Evolutionary conservation across 106 monocot species (phyloP).

Genomic region (Agapanthus africanus): DNA sequence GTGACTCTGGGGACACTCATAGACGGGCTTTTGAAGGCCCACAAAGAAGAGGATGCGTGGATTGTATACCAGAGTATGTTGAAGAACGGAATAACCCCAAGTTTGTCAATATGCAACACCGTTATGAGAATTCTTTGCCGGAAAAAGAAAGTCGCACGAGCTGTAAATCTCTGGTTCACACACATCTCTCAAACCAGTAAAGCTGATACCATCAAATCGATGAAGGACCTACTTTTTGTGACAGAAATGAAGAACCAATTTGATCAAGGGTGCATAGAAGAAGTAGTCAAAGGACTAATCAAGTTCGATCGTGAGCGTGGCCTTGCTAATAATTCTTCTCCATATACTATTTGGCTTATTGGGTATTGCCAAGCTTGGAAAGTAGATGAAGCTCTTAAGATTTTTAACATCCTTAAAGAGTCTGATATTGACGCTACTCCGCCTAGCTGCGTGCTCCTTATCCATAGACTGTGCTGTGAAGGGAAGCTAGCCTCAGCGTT

Average conservation of each 20-base stretch:
- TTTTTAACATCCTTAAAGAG: constrained; percentile 44
- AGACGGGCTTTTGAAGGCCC: constrained; percentile 33
- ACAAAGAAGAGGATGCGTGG: constrained; percentile 32
- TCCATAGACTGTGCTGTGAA: constrained; percentile 40
- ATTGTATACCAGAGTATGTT: constrained; percentile 46
- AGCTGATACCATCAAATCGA: constrained; percentile 19
- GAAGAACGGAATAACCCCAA: constrained; percentile 33
- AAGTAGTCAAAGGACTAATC: constrained; percentile 44
- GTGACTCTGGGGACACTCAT: constrained; percentile 65
- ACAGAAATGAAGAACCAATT: constrained; percentile 22
- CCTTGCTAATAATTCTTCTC: constrained; percentile 21
- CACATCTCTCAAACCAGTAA: constrained; percentile 34
- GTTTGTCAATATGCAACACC: constrained; percentile 36
- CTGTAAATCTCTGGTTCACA: constrained; percentile 61
- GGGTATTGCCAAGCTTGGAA: constrained; percentile 55
- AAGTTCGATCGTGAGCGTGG: constrained; percentile 30
- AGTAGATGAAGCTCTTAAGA: constrained; percentile 40
- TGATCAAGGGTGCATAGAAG: constrained; percentile 41
- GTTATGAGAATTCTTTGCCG: constrained; percentile 51
- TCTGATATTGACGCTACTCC: constrained; percentile 40
- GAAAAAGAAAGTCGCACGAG: constrained; percentile 36
- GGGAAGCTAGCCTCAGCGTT: constrained; percentile 34
- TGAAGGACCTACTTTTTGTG: not conserved
- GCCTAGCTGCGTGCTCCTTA: constrained; percentile 49
- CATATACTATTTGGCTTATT: constrained; percentile 73